A percentile compares a stretch with the other conserved stretches of the same genome.
Evolutionary conservation across 306 rosid genomes (phyloP).

Genomic region (Rosa rugosa): DNA sequence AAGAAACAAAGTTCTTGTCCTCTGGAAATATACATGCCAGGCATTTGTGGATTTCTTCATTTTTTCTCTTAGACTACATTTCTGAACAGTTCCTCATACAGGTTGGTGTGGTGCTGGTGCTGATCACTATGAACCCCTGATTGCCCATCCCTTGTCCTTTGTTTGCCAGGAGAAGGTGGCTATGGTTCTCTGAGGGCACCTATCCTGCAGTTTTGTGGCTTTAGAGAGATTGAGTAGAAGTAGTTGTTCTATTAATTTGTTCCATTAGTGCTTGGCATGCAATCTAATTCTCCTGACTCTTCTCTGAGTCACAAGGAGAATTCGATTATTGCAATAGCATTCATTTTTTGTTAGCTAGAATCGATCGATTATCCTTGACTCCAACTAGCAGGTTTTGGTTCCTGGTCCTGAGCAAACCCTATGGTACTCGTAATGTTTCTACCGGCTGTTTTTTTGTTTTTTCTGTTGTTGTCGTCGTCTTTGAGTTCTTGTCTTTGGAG

Average conservation of each 20-base stretch:
- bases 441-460: slow-evolving; percentile 32
- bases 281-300: slow-evolving; percentile 42
- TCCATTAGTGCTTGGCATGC: slow-evolving; percentile 35
- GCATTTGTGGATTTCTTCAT: background rate
- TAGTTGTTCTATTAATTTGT: slow-evolving; percentile 39
- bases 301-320: slow-evolving; percentile 34
- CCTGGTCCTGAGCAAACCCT: slow-evolving; percentile 50
- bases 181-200: slow-evolving; percentile 65
- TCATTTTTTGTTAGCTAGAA: slow-evolving; percentile 57
- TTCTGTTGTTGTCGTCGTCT: slow-evolving; percentile 10
- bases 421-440: slow-evolving; percentile 38
- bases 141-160: slow-evolving; percentile 66
- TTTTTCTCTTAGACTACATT: background rate
- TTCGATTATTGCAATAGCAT: slow-evolving; percentile 36
- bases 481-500: slow-evolving; percentile 36
- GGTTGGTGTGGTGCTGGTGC: slow-evolving; percentile 99
- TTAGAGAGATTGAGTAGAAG: slow-evolving; percentile 49
- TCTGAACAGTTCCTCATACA: slow-evolving; percentile 34
- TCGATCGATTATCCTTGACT: slow-evolving; percentile 41
- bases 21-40: background rate
- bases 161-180: slow-evolving; percentile 94
- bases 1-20: slow-evolving; percentile 2
- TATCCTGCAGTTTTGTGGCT: slow-evolving; percentile 73
- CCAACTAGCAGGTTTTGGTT: slow-evolving; percentile 38
- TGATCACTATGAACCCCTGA: slow-evolving; percentile 93